A percentile compares a stretch with the other conserved stretches of the same genome.
Conservation (phyloP, 208 protist species). For the Porcisia deanei region DNA sequence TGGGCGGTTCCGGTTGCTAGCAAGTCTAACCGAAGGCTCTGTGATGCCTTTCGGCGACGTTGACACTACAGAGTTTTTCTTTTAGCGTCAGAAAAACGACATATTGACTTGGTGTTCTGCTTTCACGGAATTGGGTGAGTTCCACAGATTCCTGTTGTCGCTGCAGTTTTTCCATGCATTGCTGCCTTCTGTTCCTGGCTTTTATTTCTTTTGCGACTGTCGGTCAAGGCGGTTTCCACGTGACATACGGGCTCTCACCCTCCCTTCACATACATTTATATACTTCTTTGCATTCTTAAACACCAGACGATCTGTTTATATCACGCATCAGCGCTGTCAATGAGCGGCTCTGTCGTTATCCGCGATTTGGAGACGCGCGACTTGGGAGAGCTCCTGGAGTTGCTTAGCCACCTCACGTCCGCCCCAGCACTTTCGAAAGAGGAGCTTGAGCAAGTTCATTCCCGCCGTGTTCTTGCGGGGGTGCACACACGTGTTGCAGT, state of each 20-base stretch:
- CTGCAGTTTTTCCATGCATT: background rate
- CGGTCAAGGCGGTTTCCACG: too few relatives aligned
- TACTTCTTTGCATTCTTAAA: background rate
- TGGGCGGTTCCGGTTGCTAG: background rate
- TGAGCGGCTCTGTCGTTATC: constrained; percentile 25
- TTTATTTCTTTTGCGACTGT: background rate
- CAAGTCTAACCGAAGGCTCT: background rate
- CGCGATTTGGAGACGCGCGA: constrained; percentile 30
- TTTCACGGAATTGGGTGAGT: background rate
- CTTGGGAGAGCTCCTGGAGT: constrained; percentile 21
- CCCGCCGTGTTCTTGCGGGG: constrained; percentile 24
- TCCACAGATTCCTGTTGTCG: background rate
- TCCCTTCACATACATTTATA: background rate
- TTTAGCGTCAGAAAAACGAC: background rate
- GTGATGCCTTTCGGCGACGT: background rate
- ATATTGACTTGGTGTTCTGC: background rate
- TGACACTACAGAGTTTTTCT: background rate
- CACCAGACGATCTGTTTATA: background rate
- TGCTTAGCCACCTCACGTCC: constrained; percentile 34
- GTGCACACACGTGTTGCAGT: constrained; percentile 61
- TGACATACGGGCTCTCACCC: background rate
- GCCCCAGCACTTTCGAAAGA: constrained; percentile 21
- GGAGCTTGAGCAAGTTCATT: constrained; percentile 27
- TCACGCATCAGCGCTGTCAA: background rate
- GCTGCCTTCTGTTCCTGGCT: background rate